phyloP scores from a whole-genome alignment of 345 rosid genomes.

The Physaria fendleri region DNA sequence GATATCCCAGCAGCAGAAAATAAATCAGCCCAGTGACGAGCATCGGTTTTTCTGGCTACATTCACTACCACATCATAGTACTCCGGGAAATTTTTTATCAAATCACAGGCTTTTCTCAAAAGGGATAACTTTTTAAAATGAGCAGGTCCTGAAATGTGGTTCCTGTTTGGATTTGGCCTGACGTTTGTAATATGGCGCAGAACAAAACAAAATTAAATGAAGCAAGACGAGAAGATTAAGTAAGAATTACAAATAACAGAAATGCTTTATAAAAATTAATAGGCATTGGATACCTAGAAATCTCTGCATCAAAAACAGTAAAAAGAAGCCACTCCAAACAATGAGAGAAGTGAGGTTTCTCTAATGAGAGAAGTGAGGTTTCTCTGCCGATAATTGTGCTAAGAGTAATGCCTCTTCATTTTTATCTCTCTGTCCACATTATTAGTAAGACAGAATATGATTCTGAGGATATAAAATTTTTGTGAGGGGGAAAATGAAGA shows the following conservation, averaged over 20 bases:
- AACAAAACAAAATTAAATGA: neutral
- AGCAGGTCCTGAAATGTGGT: slow-evolving; percentile 43
- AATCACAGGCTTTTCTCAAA: slow-evolving; percentile 84
- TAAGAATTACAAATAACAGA: neutral
- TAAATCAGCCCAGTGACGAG: slow-evolving; percentile 97
- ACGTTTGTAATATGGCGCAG: slow-evolving; percentile 12
- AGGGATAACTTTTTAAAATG: slow-evolving; percentile 42
- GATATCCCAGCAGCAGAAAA: slow-evolving; percentile 97
- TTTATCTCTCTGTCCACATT: slow-evolving; percentile 67
- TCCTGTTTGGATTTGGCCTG: slow-evolving; percentile 70
- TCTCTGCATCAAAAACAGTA: slow-evolving; percentile 94
- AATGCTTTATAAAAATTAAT: neutral
- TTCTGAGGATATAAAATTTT: neutral
- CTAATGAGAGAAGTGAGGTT: slow-evolving; percentile 92
- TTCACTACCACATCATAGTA: slow-evolving; percentile 94
- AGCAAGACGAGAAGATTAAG: neutral
- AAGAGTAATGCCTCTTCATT: slow-evolving; percentile 72
- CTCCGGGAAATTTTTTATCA: slow-evolving; percentile 79
- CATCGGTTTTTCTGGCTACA: slow-evolving; percentile 98
- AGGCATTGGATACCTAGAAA: slow-evolving; percentile 59
- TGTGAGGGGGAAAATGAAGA: neutral
- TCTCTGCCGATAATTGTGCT: slow-evolving; percentile 89
- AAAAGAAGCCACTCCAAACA: slow-evolving; percentile 99
- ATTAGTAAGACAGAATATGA: slow-evolving; percentile 16
- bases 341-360: slow-evolving; percentile 93